Evolutionary conservation across 345 rosid genomes (phyloP).

Genomic region (Eucalyptus globulus): DNA sequence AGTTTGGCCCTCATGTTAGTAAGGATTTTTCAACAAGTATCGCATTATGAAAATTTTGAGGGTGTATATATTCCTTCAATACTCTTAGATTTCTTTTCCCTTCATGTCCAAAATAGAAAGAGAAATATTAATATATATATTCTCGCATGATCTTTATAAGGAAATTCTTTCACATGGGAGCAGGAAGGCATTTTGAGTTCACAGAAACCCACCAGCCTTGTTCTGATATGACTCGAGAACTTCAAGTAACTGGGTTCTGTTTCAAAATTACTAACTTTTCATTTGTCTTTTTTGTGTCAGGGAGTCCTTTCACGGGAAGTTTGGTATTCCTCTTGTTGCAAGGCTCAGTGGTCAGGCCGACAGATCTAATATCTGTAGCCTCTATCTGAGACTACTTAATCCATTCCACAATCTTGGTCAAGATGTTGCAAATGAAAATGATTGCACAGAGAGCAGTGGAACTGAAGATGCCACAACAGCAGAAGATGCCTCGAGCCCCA

Average conservation of each 20-base stretch:
- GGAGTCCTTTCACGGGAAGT: slow-evolving; percentile 54
- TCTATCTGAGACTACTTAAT: slow-evolving; percentile 52
- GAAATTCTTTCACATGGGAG: neutral
- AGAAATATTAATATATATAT: neutral
- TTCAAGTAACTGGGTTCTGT: neutral
- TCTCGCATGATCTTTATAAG: neutral
- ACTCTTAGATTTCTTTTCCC: neutral
- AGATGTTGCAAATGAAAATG: slow-evolving; percentile 9
- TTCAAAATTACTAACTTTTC: neutral
- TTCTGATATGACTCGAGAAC: neutral
- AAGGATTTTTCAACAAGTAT: neutral
- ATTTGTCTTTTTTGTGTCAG: slow-evolving; percentile 24
- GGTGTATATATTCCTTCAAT: neutral
- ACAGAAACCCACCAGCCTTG: neutral
- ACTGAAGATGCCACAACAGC: slow-evolving; percentile 22
- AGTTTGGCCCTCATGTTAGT: neutral
- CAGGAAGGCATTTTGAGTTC: neutral
- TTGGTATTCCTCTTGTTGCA: slow-evolving; percentile 86
- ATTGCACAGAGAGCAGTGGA: slow-evolving; percentile 11
- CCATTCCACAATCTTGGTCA: slow-evolving; percentile 40
- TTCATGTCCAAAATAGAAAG: neutral
- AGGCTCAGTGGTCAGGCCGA: slow-evolving; percentile 28
- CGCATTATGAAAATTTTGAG: neutral
- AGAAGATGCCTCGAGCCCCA: slow-evolving; percentile 12
- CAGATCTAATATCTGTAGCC: slow-evolving; percentile 48